Evolutionary conservation across 2,329 filamentous ascomycete species (phyloP).

Genomic region (Stromatinia cepivora): DNA sequence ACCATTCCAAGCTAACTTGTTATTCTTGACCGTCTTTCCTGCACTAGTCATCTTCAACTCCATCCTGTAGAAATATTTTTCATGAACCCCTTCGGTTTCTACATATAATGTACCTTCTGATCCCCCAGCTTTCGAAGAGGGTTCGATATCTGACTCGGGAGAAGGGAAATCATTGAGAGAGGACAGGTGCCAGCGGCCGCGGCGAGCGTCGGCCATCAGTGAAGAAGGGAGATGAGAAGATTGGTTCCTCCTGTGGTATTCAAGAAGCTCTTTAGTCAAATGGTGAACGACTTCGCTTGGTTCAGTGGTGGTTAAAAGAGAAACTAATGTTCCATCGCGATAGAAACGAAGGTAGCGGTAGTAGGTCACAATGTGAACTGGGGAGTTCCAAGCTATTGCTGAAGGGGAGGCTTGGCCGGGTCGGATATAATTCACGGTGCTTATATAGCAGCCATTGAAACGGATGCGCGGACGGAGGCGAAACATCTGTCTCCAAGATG

Average conservation of each 20-base stretch:
- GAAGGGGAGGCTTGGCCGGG: constrained; percentile 72
- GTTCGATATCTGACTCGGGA: constrained; percentile 34
- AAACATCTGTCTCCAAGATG: constrained; percentile 70
- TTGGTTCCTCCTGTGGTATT: constrained; percentile 34
- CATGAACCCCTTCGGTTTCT: constrained; percentile 79
- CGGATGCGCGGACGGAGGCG: constrained; percentile 79
- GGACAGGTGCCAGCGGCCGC: constrained; percentile 64
- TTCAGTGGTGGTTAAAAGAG: constrained; percentile 76
- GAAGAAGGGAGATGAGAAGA: constrained; percentile 44
- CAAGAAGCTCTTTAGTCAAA: constrained; percentile 70
- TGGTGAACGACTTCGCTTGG: constrained; percentile 86
- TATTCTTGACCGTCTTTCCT: constrained; percentile 68
- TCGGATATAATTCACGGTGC: constrained; percentile 91
- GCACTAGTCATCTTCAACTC: constrained; percentile 69
- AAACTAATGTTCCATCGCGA: constrained; percentile 81
- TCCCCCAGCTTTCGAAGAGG: constrained; percentile 37
- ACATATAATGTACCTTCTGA: constrained; percentile 70
- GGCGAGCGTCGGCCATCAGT: constrained; percentile 67
- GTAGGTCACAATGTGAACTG: constrained; percentile 95
- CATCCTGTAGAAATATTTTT: constrained; percentile 83
- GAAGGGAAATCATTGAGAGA: constrained; percentile 32
- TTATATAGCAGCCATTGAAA: constrained; percentile 96
- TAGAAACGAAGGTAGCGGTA: constrained; percentile 97
- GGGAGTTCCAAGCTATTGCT: constrained; percentile 73
- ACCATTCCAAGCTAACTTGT: constrained; percentile 83